These are phyloP conservation scores for Saccharomyces pastorianus DNA, from an alignment of 1,139 yeast species.

Conservation along the genomic window DNA sequence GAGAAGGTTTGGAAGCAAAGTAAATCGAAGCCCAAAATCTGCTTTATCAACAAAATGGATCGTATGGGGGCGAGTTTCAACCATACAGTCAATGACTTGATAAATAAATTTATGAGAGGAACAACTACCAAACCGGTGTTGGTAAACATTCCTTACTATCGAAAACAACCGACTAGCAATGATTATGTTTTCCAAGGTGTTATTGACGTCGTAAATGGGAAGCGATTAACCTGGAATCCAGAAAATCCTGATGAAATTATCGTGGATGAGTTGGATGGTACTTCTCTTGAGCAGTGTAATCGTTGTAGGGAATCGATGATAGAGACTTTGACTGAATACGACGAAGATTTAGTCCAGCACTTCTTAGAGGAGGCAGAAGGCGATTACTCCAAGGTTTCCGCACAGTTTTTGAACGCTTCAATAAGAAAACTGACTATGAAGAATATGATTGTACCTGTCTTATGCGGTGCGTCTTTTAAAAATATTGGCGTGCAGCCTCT, in stretches of 20 bases:
- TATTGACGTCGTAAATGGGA: constrained; percentile 66
- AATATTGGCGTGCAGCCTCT: constrained; percentile 94
- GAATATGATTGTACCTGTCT: constrained; percentile 61
- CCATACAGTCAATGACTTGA: constrained; percentile 77
- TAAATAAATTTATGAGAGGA: constrained; percentile 44
- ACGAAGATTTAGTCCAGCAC: constrained; percentile 67
- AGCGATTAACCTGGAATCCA: constrained; percentile 55
- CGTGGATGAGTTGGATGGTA: constrained; percentile 28
- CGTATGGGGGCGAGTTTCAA: constrained; percentile 93
- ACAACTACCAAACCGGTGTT: constrained; percentile 60
- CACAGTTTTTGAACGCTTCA: constrained; percentile 44
- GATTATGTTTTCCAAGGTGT: constrained; percentile 60
- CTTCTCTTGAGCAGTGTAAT: constrained; percentile 41
- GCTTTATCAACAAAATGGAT: constrained; percentile 92
- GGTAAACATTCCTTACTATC: constrained; percentile 71
- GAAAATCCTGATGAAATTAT: constrained; percentile 34
- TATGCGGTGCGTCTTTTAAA: constrained; percentile 88
- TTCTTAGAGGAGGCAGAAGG: constrained; percentile 59
- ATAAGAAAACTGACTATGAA: constrained; percentile 55
- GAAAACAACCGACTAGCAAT: constrained; percentile 33
- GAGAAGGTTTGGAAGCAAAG: constrained; percentile 96
- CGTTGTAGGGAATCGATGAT: constrained; percentile 67
- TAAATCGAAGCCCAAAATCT: constrained; percentile 59
- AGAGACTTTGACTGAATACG: constrained; percentile 76
- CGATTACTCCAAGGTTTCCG: constrained; percentile 54